phyloP scores from a whole-genome alignment of 1,139 yeast genomes.

The Candida freyschussii region DNA sequence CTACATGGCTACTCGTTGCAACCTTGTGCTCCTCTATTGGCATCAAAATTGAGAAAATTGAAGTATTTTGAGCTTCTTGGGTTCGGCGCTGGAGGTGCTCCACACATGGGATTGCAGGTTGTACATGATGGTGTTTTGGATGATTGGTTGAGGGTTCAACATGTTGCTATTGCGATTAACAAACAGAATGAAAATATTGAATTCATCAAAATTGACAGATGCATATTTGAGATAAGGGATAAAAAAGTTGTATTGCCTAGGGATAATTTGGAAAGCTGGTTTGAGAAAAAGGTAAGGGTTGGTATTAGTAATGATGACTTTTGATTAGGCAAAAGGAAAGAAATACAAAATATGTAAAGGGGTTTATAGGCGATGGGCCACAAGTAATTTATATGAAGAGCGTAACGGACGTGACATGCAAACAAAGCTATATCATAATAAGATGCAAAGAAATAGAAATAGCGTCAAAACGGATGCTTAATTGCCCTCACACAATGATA shows the following conservation, averaged over 20 bases:
- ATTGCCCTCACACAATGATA: constrained; percentile 11
- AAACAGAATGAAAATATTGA: constrained; percentile 29
- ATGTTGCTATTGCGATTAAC: constrained; percentile 40
- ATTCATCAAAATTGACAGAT: constrained; percentile 42
- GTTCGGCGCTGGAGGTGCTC: constrained; percentile 47
- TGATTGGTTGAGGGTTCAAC: constrained; percentile 55
- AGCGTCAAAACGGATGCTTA: no score
- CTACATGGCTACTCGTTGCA: constrained; percentile 37
- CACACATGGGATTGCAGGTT: constrained; percentile 52
- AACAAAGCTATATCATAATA: no score
- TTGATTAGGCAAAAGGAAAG: constrained; percentile 1
- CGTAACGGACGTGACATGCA: no score
- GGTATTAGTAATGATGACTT: constrained; percentile 6
- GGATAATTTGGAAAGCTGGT: constrained; percentile 25
- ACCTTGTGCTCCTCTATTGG: constrained; percentile 28
- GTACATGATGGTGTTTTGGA: constrained; percentile 51
- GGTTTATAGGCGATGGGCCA: neutral
- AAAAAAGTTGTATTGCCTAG: constrained; percentile 18
- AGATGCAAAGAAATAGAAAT: no score
- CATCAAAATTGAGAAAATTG: constrained; percentile 30
- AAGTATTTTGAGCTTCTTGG: constrained; percentile 45
- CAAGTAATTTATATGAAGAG: no score
- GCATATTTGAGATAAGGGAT: constrained; percentile 30
- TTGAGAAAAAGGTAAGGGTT: constrained; percentile 20
- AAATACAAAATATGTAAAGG: neutral